phyloP scores from a whole-genome alignment of 2,329 filamentous ascomycete genomes.

The Cadophora sp. region DNA sequence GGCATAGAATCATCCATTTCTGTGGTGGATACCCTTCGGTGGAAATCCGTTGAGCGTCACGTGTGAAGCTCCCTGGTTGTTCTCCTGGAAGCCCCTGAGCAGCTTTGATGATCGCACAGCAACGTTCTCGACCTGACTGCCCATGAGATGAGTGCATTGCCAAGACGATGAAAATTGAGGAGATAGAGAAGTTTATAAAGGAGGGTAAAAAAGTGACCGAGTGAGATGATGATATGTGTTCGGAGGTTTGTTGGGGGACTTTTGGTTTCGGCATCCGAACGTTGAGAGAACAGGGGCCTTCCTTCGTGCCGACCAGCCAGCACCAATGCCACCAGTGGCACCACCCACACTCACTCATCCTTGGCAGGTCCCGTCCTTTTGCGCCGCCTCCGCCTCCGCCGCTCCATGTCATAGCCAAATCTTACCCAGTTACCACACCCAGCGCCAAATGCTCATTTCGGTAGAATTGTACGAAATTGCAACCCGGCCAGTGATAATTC shows the following conservation, averaged over 20 bases:
- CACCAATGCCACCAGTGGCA: too few relatives aligned
- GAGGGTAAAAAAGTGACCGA: background rate
- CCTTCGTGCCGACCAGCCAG: too few relatives aligned
- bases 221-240: background rate
- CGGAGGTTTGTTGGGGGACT: constrained; percentile 11
- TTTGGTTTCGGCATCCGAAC: constrained; percentile 15
- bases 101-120: background rate
- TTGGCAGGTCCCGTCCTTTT: background rate
- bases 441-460: constrained; percentile 1
- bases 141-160: constrained; percentile 1
- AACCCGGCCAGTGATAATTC: background rate
- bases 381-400: background rate
- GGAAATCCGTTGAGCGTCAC: constrained; percentile 16
- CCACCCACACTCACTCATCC: background rate
- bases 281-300: constrained; percentile 10
- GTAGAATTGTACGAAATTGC: background rate
- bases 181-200: constrained; percentile 1
- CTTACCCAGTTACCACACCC: background rate
- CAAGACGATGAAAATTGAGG: background rate
- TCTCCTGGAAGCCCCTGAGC: background rate
- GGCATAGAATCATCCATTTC: constrained; percentile 28
- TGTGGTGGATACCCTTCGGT: background rate
- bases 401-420: background rate
- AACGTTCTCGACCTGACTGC: background rate
- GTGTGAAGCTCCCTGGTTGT: constrained; percentile 4